Evolutionary conservation across 352 stramenopile species (phyloP).

Genomic region (Phytophthora constricta): DNA sequence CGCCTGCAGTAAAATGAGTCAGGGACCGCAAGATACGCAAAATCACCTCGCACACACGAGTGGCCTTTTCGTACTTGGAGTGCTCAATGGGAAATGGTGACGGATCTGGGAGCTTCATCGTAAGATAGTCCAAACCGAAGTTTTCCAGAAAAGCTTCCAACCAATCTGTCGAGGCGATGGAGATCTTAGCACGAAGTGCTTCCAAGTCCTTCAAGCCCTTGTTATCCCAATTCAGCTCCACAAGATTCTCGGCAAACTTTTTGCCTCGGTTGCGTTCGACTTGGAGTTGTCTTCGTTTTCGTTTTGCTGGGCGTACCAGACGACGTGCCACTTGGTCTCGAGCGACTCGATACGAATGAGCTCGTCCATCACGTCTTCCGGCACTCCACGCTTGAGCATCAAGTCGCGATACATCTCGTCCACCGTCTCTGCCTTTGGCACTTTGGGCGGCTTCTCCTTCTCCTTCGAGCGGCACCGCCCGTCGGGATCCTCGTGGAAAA

Average conservation of each 20-base stretch:
- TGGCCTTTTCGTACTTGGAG: slow-evolving; percentile 82
- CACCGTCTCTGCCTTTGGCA: slow-evolving; percentile 71
- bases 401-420: slow-evolving; percentile 89
- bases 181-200: slow-evolving; percentile 72
- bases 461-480: slow-evolving; percentile 59
- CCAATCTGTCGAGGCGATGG: slow-evolving; percentile 76
- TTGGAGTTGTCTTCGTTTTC: slow-evolving; percentile 76
- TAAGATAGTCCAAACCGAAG: slow-evolving; percentile 86
- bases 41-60: slow-evolving; percentile 76
- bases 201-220: slow-evolving; percentile 79
- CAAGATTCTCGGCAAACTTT: slow-evolving; percentile 75
- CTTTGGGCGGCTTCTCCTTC: slow-evolving; percentile 71
- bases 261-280: slow-evolving; percentile 64
- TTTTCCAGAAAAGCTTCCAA: slow-evolving; percentile 73
- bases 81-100: slow-evolving; percentile 85
- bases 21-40: slow-evolving; percentile 78
- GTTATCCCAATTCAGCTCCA: slow-evolving; percentile 88
- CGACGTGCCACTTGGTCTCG: slow-evolving; percentile 88
- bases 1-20: slow-evolving; percentile 79
- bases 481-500: slow-evolving; percentile 84
- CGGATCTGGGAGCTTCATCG: slow-evolving; percentile 86
- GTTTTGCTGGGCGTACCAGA: slow-evolving; percentile 86
- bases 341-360: slow-evolving; percentile 82
- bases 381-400: slow-evolving; percentile 79
- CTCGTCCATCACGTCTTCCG: slow-evolving; percentile 87